phyloP scores from a whole-genome alignment of 768 basidiomycete genomes.

The Lactarius pseudohatsudake region DNA sequence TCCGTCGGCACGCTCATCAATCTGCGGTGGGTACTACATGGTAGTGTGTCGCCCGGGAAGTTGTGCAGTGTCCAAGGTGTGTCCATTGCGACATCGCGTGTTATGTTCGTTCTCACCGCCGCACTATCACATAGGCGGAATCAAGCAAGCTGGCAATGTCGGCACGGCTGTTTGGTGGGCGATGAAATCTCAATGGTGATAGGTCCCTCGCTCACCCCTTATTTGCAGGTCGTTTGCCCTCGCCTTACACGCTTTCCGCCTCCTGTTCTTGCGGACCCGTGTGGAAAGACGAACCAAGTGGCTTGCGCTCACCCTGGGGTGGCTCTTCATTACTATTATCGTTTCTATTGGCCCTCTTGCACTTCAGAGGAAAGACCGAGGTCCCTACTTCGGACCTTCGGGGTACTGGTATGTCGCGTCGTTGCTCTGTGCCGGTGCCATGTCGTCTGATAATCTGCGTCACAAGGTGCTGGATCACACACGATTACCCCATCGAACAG shows the following conservation, averaged over 20 bases:
- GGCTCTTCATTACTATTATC: constrained; percentile 38
- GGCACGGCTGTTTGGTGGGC: constrained; percentile 44
- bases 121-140: constrained; percentile 32
- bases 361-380: constrained; percentile 37
- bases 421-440: background rate
- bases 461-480: constrained; percentile 48
- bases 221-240: constrained; percentile 36
- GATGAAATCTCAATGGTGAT: constrained; percentile 14
- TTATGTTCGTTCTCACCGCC: background rate
- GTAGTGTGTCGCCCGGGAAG: constrained; percentile 31
- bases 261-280: constrained; percentile 43
- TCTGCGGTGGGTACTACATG: constrained; percentile 34
- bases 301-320: constrained; percentile 37
- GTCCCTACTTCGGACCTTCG: constrained; percentile 47
- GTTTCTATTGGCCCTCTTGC: constrained; percentile 41
- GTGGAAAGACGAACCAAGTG: constrained; percentile 32
- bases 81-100: background rate
- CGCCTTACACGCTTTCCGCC: constrained; percentile 38
- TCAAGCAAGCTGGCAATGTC: constrained; percentile 46
- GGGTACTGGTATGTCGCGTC: constrained; percentile 41
- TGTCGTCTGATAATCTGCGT: background rate
- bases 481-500: constrained; percentile 41
- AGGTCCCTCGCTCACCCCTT: constrained; percentile 31
- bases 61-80: constrained; percentile 36
- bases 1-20: constrained; percentile 37